These are phyloP conservation scores for Anthoceros angustus DNA, from an alignment of 225 moss, liverwort and hornwort species.

Conservation along the genomic window DNA sequence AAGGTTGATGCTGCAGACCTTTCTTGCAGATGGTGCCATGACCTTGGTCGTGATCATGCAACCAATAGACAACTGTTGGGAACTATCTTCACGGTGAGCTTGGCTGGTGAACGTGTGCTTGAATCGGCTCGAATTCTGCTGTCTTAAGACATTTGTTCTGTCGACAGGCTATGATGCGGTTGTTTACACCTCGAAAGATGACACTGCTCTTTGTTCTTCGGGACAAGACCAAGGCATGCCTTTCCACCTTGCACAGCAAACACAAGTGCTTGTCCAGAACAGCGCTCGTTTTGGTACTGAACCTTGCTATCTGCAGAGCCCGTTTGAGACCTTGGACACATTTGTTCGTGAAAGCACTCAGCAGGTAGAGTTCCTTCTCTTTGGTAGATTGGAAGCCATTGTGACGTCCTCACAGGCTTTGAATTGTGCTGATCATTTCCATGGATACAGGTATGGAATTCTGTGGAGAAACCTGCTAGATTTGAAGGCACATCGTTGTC, in stretches of 20 bases:
- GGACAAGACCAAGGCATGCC: slow-evolving; percentile 41
- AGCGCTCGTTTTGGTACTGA: too few species aligned
- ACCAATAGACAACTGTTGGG: slow-evolving; percentile 82
- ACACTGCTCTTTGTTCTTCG: slow-evolving; percentile 88
- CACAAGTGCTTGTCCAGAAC: too few species aligned
- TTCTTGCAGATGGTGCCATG: slow-evolving; percentile 61
- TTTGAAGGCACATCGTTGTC: slow-evolving; percentile 40
- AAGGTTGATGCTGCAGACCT: not conserved
- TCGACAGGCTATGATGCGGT: slow-evolving; percentile 60
- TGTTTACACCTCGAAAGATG: slow-evolving; percentile 77
- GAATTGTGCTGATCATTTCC: too few species aligned
- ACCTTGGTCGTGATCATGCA: slow-evolving; percentile 97
- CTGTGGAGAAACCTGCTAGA: slow-evolving; percentile 51
- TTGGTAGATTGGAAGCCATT: too few species aligned
- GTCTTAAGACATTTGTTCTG: too few species aligned
- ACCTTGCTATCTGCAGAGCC: too few species aligned
- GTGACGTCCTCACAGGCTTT: too few species aligned
- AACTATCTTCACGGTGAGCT: slow-evolving; percentile 52
- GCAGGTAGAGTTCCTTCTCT: too few species aligned
- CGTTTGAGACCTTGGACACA: too few species aligned
- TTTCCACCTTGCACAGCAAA: not conserved
- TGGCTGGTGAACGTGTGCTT: too few species aligned
- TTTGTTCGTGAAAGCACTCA: too few species aligned
- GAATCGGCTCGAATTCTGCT: too few species aligned
- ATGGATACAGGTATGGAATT: slow-evolving; percentile 53